A percentile compares a stretch with the other conserved stretches of the same genome.
These are phyloP conservation scores for Irpex rosettiformis DNA, from an alignment of 1,284 basidiomycete genomes.

Conservation along the genomic window DNA sequence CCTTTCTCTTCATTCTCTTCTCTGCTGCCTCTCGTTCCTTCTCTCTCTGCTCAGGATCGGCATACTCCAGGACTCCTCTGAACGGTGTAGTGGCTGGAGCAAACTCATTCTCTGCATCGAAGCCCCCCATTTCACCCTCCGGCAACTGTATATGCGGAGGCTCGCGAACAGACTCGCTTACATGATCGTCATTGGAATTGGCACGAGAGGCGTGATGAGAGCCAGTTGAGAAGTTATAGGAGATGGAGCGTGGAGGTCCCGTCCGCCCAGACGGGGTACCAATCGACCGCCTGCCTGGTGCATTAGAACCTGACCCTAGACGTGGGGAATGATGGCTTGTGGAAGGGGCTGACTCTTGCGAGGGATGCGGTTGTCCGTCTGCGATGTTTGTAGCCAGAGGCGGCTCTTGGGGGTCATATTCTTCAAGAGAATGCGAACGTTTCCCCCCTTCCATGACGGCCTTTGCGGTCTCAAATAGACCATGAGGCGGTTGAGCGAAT, in stretches of 20 bases:
- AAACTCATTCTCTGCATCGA: slow-evolving; percentile 29
- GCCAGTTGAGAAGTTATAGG: slow-evolving; percentile 54
- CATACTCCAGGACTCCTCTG: slow-evolving; percentile 58
- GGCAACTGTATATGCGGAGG: slow-evolving; percentile 24
- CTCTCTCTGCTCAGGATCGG: slow-evolving; percentile 33
- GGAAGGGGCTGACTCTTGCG: slow-evolving; percentile 10
- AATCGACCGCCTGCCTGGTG: slow-evolving; percentile 4
- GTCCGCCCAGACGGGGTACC: slow-evolving; percentile 61
- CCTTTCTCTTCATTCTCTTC: slow-evolving; percentile 53
- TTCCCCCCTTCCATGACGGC: slow-evolving; percentile 17
- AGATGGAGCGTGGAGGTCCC: slow-evolving; percentile 71
- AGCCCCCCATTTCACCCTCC: slow-evolving; percentile 21
- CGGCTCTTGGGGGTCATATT: slow-evolving; percentile 12
- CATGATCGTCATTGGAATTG: slow-evolving; percentile 19
- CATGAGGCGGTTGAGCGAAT: slow-evolving; percentile 22
- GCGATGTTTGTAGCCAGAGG: slow-evolving; percentile 5
- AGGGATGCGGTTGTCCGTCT: neutral
- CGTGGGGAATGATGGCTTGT: slow-evolving; percentile 4
- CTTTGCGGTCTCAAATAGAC: slow-evolving; percentile 22
- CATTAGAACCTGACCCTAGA: neutral
- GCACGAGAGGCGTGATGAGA: slow-evolving; percentile 36
- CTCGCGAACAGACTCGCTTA: slow-evolving; percentile 18
- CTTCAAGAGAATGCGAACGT: neutral
- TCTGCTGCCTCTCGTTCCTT: slow-evolving; percentile 42
- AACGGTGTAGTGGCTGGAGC: slow-evolving; percentile 40